These are phyloP conservation scores for Gypsophila paniculata DNA, from an alignment of 179 eudicot species.

Conservation along the genomic window DNA sequence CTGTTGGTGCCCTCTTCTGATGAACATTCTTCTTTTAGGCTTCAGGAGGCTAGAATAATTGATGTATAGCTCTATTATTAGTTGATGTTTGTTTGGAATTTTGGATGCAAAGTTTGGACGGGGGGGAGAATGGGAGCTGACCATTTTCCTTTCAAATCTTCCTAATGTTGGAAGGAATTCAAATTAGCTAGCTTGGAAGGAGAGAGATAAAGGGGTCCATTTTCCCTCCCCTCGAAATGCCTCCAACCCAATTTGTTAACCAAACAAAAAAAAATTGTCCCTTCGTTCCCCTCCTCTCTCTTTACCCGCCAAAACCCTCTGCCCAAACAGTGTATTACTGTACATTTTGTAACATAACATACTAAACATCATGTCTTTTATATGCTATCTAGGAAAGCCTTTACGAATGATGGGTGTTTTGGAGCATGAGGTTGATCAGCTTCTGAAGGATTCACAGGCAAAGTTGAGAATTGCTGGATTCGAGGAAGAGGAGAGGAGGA, in stretches of 20 bases:
- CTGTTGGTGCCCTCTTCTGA: constrained; percentile 65
- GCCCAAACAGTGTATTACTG: background rate
- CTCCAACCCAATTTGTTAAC: too few species aligned
- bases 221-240: too few species aligned
- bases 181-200: too few species aligned
- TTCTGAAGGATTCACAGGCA: constrained; percentile 49
- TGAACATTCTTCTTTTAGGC: constrained; percentile 48
- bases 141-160: background rate
- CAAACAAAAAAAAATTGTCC: too few species aligned
- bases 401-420: constrained; percentile 89
- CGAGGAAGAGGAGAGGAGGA: constrained; percentile 83
- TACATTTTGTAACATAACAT: background rate
- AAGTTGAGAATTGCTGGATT: constrained; percentile 86
- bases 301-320: too few species aligned
- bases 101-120: too few species aligned
- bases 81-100: too few species aligned
- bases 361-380: background rate
- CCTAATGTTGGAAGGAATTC: too few species aligned
- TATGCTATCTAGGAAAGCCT: constrained; percentile 57
- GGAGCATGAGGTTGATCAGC: constrained; percentile 63
- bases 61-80: constrained; percentile 41
- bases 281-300: too few species aligned
- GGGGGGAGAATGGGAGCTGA: background rate
- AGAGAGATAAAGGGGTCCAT: too few species aligned
- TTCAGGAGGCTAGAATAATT: constrained; percentile 45